Base-by-base conservation (phyloP, 1,284 basidiomycete species). In the Trametes hirsuta region DNA sequence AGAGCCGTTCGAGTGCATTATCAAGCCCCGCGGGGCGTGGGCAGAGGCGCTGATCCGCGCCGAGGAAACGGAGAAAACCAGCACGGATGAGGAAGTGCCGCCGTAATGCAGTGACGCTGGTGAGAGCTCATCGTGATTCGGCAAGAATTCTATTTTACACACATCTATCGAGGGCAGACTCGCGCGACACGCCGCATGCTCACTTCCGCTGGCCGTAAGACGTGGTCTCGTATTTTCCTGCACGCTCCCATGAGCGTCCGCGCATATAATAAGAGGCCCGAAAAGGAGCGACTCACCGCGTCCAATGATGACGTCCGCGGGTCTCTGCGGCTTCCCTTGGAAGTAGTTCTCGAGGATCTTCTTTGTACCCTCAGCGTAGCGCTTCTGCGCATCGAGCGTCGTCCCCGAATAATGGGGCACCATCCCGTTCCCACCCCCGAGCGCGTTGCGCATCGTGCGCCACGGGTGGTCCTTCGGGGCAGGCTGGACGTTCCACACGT, bases 381-480 rank as follows among this genome's bases (percentile, higher is more conserved):
- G 90, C 44, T 79, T 83, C 78, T 97, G 95, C 0, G 95, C 94
- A 69, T 97, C 95, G 58, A 97, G 83, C 4, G 95, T 95, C 9
- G 95, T 96, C 39, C 93, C 94, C 64, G 87, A 90, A 76, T 92
- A 92, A 71, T 95, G 91, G n/a, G 90, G 88, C 15, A 88, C 86
- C 90, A 92, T 91, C 66, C 87, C 91, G 75, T 93, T 93, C 40
- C 93, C 94, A 55, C 84, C 90, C 18, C 87, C 88, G 15, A 90
- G 81, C 37, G 85, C 83, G 80, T 93, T 93, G 80, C 89, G 87
- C 83, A 89, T 86, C 44, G 83, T 85, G 63, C 94, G 84, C 94
- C 92, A 97, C 45, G 90, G 80, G 77, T 97, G 94, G 75, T 95
- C 90, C 66, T 82, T 84, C 2, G 93, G 93, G 9, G 93, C 88